Conservation (phyloP, 495 filamentous ascomycete species). For the Lasiosphaeria miniovina region DNA sequence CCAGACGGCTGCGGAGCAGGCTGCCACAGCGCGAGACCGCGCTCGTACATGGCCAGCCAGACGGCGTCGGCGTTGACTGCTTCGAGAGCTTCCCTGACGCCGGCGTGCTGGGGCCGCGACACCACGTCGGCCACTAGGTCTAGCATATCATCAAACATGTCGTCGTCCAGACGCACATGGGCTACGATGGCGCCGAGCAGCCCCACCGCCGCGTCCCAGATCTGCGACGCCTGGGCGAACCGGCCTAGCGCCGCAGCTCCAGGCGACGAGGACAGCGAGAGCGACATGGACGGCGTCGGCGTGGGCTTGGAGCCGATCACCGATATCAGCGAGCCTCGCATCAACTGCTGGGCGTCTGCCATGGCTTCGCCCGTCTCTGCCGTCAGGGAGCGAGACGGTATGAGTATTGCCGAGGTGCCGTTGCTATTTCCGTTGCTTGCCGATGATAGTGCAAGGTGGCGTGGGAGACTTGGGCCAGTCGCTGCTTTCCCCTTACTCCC, state of each 20-base stretch:
- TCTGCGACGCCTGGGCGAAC: conserved; percentile 51
- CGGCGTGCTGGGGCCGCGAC: conserved; percentile 31
- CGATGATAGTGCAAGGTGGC: no score
- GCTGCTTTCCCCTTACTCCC: conserved; percentile 7
- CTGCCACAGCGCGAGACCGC: conserved; percentile 32
- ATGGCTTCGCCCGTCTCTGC: no score
- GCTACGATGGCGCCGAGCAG: conserved; percentile 53
- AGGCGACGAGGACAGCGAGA: conserved; percentile 4
- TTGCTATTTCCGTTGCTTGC: no score
- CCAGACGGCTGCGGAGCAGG: conserved; percentile 36
- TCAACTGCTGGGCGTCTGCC: no score
- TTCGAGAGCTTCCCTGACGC: conserved; percentile 55
- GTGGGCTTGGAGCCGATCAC: background rate
- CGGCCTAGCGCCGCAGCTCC: conserved; percentile 38
- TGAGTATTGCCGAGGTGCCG: no score
- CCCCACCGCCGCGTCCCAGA: conserved; percentile 57
- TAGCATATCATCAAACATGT: conserved; percentile 66
- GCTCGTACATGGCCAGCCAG: conserved; percentile 58
- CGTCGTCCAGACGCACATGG: conserved; percentile 57
- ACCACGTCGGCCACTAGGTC: conserved; percentile 54
- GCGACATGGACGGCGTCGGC: background rate
- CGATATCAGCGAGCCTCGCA: no score
- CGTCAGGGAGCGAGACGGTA: no score
- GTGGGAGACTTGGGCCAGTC: no score
- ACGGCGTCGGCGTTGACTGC: conserved; percentile 66